These are phyloP conservation scores for Alternaria incomplexa DNA, from an alignment of 2,329 filamentous ascomycete species.

Conservation along the genomic window DNA sequence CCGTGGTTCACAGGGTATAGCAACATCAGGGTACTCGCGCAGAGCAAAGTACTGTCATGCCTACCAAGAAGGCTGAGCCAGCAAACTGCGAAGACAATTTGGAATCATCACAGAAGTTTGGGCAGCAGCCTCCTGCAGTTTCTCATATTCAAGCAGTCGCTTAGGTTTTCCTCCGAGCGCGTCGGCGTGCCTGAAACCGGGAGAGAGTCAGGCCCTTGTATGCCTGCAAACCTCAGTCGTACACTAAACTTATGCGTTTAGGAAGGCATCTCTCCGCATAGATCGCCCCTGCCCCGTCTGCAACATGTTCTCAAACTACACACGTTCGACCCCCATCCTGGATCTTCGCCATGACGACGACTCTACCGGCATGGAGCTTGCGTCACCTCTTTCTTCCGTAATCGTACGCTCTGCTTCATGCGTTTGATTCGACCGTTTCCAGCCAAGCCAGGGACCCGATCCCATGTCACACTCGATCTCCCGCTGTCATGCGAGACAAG, in stretches of 20 bases:
- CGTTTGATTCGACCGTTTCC: conserved; percentile 44
- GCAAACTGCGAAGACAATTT: not conserved
- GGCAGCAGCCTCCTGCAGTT: not conserved
- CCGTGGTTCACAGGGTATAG: not conserved
- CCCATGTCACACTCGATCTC: conserved; percentile 19
- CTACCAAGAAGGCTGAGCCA: not conserved
- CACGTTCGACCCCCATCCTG: conserved; percentile 38
- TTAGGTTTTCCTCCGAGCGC: conserved; percentile 6
- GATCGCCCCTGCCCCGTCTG: conserved; percentile 34
- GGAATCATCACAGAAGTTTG: not conserved
- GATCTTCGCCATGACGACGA: conserved; percentile 24
- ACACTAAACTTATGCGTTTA: conserved; percentile 48
- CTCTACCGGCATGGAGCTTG: conserved; percentile 21
- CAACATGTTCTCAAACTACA: conserved; percentile 43
- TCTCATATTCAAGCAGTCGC: not conserved
- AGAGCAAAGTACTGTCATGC: not conserved
- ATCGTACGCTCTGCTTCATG: conserved; percentile 26
- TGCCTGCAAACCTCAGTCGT: conserved; percentile 35
- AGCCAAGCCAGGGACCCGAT: conserved; percentile 24
- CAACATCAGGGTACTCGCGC: not conserved
- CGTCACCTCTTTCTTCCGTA: conserved; percentile 23
- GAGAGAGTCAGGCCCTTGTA: conserved; percentile 36
- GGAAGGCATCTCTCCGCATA: conserved; percentile 29
- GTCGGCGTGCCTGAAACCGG: conserved; percentile 39
- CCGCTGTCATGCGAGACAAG: conserved; percentile 24